phyloP scores from a whole-genome alignment of 805 yeast genomes.

The Kodamaea hsintzibuensis region DNA sequence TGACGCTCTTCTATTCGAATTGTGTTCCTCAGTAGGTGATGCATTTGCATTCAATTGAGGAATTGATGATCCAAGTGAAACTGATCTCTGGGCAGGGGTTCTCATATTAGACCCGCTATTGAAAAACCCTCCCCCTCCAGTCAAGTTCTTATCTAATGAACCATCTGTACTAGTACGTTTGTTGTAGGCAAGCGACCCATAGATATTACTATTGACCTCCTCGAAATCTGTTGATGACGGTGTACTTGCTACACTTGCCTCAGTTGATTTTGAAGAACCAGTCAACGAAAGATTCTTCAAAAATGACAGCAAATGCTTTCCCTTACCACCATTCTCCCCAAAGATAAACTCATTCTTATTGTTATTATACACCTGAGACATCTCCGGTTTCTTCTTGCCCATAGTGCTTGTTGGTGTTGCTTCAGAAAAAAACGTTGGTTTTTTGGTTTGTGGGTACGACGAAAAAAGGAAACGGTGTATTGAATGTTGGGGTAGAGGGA shows the following conservation, averaged over 20 bases:
- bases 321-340: constrained; percentile 69
- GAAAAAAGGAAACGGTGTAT: neutral
- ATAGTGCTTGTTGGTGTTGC: constrained; percentile 18
- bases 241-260: constrained; percentile 3
- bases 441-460: neutral
- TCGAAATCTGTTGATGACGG: constrained; percentile 16
- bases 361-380: constrained; percentile 42
- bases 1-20: neutral
- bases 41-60: constrained; percentile 11
- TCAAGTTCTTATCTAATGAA: neutral
- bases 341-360: constrained; percentile 59
- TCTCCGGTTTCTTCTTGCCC: constrained; percentile 46
- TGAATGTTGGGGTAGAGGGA: too few species aligned
- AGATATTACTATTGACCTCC: constrained; percentile 37
- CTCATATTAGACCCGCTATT: constrained; percentile 17
- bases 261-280: constrained; percentile 18
- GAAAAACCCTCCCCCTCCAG: constrained; percentile 3
- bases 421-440: neutral
- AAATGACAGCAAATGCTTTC: constrained; percentile 56
- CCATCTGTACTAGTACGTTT: constrained; percentile 10
- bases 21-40: constrained; percentile 1
- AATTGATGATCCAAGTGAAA: constrained; percentile 20
- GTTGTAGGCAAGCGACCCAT: constrained; percentile 34
- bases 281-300: constrained; percentile 46
- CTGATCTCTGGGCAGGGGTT: constrained; percentile 17